phyloP scores from a whole-genome alignment of 164 flowering plant genomes.

The Umbilicus rupestris region DNA sequence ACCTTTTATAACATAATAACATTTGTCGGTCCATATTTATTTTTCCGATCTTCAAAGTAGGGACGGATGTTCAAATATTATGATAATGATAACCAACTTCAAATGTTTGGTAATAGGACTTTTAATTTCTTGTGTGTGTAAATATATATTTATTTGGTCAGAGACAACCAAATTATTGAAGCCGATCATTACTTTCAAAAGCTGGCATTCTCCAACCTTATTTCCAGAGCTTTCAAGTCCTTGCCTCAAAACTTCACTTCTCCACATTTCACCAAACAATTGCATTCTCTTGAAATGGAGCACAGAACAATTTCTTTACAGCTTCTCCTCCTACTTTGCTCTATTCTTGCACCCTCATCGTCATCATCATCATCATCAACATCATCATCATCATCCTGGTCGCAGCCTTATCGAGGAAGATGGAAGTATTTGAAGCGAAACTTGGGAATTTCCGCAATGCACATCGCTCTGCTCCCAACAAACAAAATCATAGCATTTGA shows the following conservation, averaged over 20 bases:
- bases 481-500: slow-evolving; percentile 76
- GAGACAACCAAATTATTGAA: no score
- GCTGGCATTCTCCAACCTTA: not conserved
- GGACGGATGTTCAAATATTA: no score
- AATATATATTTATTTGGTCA: no score
- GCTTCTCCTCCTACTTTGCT: not conserved
- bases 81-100: no score
- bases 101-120: no score
- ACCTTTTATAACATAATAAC: no score
- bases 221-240: no score
- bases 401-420: slow-evolving; percentile 4
- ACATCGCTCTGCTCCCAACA: slow-evolving; percentile 74
- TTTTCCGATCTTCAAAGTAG: no score
- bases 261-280: not conserved
- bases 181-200: no score
- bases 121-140: no score
- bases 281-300: not conserved
- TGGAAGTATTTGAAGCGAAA: slow-evolving; percentile 5
- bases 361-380: not conserved
- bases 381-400: not conserved
- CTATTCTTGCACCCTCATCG: not conserved
- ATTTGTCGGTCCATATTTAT: no score
- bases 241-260: not conserved
- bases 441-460: slow-evolving; percentile 29
- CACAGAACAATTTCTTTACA: not conserved